Base-by-base conservation (phyloP, 2,329 filamentous ascomycete genomes). In the Podosphaera fusca region DNA sequence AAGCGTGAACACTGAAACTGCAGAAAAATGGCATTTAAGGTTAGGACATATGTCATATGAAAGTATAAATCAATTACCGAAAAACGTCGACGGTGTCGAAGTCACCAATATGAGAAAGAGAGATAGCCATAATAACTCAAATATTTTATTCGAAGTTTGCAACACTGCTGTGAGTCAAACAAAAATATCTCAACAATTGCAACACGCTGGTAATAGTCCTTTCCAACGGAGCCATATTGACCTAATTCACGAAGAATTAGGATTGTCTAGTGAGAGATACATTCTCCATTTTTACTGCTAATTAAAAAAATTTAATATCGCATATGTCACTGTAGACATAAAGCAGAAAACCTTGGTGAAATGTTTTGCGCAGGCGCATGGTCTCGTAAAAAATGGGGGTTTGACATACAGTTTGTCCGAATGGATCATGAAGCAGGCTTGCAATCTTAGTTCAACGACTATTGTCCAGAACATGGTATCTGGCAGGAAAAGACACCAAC, bases 21-120 rank as follows among this genome's bases (percentile, higher is more conserved):
- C 34, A 40, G 52, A 40, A 54, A 54, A 4, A 54, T 54, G 52
- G 52, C 52, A 54, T 54, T 21, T 34, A n/a, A 54, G 52, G 31
- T 21, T 54, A 9, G 52, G 52, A 29, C 33, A 54, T 54, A 38
- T 54, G 35, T 38, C 52, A 31, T 21, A 30, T 21, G 52, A 54
- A 29, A 54, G 31, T 21, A 54, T 54, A 5, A 10, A 8, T 21
- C 52, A 54, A 1, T 30, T 54, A 40, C 29, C 34, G 12, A 8
- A 31, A 4, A 54, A 54, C 40, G 52, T 54, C 7, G 52, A 54
- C 33, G 34, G 52, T 9, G 52, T 40, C 33, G n/a, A n/a, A 10
- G 52, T 54, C n/a, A 54, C 35, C 4, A 10, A 40, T 54, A 31
- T 10, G 34, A 54, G 30, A 21, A 42, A 54, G 29, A 54, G 33